Percentiles rank a stretch among this genome's conserved stretches.
Conservation (phyloP, 2,329 filamentous ascomycete genomes). For the Alternaria sp. region DNA sequence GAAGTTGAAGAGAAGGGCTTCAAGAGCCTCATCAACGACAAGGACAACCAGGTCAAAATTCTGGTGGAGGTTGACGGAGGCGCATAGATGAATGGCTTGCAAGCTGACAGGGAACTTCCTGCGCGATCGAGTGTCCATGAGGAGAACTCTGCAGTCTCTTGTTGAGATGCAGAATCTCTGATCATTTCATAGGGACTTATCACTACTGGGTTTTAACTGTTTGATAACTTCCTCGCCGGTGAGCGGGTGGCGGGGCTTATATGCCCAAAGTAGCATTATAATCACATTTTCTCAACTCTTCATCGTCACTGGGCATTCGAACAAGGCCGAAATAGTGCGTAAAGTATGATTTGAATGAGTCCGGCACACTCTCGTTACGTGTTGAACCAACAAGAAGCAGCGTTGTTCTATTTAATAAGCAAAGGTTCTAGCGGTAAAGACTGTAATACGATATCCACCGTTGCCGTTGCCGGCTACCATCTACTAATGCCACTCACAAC, state of each 20-base stretch:
- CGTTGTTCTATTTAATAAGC: not conserved
- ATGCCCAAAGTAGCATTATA: not conserved
- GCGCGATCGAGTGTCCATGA: not conserved
- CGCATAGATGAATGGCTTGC: not conserved
- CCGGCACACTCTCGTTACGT: not conserved
- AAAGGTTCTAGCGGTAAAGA: not conserved
- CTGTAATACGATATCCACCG: not conserved
- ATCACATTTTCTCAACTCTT: not conserved
- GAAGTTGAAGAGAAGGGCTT: slow-evolving; percentile 57
- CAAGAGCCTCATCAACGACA: slow-evolving; percentile 55
- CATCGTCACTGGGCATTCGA: not conserved
- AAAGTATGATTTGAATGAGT: not conserved
- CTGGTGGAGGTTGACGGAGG: slow-evolving; percentile 50
- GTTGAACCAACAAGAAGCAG: not conserved
- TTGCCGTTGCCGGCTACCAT: not conserved
- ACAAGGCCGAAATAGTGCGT: no score
- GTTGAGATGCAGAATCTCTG: not conserved
- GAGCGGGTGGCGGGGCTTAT: not conserved
- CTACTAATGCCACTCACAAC: no score
- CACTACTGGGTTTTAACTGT: not conserved
- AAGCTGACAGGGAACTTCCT: not conserved
- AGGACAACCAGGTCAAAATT: slow-evolving; percentile 59
- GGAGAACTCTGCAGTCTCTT: not conserved
- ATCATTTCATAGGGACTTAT: not conserved
- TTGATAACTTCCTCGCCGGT: not conserved